Percentiles rank a stretch among this genome's conserved stretches.
These are phyloP conservation scores for Hypoxylon sp. DNA, from an alignment of 2,329 filamentous ascomycete genomes.

Conservation along the genomic window DNA sequence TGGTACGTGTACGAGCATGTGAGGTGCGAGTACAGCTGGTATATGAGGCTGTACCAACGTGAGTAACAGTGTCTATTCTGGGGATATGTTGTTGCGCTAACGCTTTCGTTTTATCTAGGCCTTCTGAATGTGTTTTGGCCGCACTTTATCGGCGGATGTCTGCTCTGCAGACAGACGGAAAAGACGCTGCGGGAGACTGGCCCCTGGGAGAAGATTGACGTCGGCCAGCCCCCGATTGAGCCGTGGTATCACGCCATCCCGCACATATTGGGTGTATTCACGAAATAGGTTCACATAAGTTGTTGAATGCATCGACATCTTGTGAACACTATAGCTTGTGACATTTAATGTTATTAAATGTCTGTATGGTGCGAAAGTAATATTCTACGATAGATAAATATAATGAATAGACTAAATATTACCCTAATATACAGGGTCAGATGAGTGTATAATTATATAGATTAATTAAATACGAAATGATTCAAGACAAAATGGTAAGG, in stretches of 20 bases:
- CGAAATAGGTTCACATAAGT: conserved; percentile 55
- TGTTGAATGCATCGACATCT: too few species aligned
- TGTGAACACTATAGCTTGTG: background rate
- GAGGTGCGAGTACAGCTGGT: conserved; percentile 52
- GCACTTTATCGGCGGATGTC: conserved; percentile 63
- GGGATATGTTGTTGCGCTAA: too few species aligned
- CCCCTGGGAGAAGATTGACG: conserved; percentile 62
- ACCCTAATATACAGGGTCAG: too few species aligned
- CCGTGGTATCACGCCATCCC: conserved; percentile 59
- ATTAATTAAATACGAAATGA: too few species aligned
- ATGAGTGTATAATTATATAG: too few species aligned
- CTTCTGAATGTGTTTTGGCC: conserved; percentile 66
- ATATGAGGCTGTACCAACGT: conserved; percentile 64
- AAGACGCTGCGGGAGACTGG: conserved; percentile 62
- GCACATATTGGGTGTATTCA: conserved; percentile 64
- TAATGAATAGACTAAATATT: too few species aligned
- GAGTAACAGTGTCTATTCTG: too few species aligned
- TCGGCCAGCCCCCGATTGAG: conserved; percentile 57
- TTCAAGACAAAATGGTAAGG: too few species aligned
- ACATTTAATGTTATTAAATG: too few species aligned
- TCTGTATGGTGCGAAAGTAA: too few species aligned
- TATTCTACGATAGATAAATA: too few species aligned
- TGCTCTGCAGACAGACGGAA: conserved; percentile 62
- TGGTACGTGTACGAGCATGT: conserved; percentile 76
- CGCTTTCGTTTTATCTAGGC: conserved; percentile 50